Percentiles rank a stretch among this genome's conserved stretches.
Evolutionary conservation across 2,329 filamentous ascomycete genomes (phyloP).

Genomic region (Sporothrix mexicana): DNA sequence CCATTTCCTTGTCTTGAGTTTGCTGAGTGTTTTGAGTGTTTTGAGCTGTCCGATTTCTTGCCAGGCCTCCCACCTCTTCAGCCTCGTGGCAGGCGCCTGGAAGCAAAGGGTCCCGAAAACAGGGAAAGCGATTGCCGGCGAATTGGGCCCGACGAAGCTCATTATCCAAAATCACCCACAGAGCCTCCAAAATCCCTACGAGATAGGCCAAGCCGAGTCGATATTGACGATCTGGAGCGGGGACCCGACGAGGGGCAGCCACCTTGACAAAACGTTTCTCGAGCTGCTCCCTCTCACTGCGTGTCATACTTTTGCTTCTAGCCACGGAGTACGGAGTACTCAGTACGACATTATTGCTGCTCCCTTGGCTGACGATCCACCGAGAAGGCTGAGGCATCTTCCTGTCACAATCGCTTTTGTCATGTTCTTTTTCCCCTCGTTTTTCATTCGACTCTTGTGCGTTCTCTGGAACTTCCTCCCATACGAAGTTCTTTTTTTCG

Average conservation of each 20-base stretch:
- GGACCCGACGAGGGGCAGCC: background rate
- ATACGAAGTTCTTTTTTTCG: background rate
- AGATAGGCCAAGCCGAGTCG: background rate
- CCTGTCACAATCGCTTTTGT: no score
- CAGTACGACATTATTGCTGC: background rate
- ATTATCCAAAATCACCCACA: background rate
- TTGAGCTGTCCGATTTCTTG: background rate
- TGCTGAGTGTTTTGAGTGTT: background rate
- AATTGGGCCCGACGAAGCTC: background rate
- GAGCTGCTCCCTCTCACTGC: background rate
- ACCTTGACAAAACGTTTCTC: background rate
- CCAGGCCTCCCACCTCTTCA: conserved; percentile 19
- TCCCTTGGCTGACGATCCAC: background rate
- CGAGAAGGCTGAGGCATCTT: conserved; percentile 25
- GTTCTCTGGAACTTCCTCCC: background rate
- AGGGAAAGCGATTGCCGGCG: background rate
- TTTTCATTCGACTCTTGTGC: background rate
- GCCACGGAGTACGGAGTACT: background rate
- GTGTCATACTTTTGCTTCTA: background rate
- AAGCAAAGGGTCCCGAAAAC: background rate
- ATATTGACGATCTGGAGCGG: background rate
- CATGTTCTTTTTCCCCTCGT: background rate
- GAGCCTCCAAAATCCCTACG: background rate
- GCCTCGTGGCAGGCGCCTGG: background rate
- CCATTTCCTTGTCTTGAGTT: background rate